Evolutionary conservation across 2,329 filamentous ascomycete species (phyloP).

Genomic region (Blumeriella jaapii): DNA sequence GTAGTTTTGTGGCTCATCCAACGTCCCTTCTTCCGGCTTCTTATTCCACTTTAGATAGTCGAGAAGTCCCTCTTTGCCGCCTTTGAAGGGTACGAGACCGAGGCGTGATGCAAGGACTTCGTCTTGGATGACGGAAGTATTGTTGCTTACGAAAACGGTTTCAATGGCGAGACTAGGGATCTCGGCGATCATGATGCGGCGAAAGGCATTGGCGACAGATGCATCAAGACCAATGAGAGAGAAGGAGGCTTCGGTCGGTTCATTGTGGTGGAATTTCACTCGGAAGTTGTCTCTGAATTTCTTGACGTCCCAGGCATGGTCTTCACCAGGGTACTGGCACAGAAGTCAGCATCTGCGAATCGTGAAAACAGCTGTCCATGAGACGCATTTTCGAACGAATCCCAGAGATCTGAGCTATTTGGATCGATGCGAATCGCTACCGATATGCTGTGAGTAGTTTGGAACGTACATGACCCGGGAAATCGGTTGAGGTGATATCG

Average conservation of each 20-base stretch:
- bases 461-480: constrained; percentile 44
- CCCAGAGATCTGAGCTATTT: too few species aligned
- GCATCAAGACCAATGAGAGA: constrained; percentile 88
- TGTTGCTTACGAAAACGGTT: constrained; percentile 85
- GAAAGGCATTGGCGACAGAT: constrained; percentile 91
- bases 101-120: constrained; percentile 88
- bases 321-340: constrained; percentile 53
- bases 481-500: constrained; percentile 81
- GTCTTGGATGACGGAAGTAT: constrained; percentile 96
- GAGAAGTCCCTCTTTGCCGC: constrained; percentile 60
- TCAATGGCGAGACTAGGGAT: constrained; percentile 92
- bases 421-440: too few species aligned
- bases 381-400: too few species aligned
- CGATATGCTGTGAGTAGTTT: too few species aligned
- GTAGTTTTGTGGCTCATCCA: constrained; percentile 41
- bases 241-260: constrained; percentile 68
- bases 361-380: too few species aligned
- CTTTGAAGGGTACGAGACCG: constrained; percentile 82
- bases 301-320: constrained; percentile 66
- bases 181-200: constrained; percentile 88
- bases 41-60: constrained; percentile 74
- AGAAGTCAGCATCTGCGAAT: constrained; percentile 1
- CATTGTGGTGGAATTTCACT: constrained; percentile 77
- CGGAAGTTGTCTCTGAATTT: constrained; percentile 59
- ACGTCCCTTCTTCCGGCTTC: constrained; percentile 54